Conservation (phyloP, 139 green algal species). For the Chloropicon primus region DNA sequence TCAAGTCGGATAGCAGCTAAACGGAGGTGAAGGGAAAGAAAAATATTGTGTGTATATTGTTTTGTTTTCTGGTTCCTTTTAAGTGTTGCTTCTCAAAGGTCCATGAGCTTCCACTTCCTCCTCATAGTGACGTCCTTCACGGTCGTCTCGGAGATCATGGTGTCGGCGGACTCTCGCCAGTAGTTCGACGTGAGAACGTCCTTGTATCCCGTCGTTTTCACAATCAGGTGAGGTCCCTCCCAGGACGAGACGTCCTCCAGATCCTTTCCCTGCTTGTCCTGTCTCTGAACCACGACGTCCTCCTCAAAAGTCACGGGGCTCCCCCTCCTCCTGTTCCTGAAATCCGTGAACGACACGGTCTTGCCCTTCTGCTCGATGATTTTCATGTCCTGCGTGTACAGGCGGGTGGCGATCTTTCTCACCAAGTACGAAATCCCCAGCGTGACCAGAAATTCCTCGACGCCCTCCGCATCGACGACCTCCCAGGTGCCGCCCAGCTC, state of each 20-base stretch:
- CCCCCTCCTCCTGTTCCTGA: neutral
- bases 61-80: neutral
- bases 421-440: neutral
- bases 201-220: neutral
- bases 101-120: neutral
- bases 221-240: neutral
- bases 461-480: neutral
- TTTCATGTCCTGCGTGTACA: neutral
- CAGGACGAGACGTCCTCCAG: neutral
- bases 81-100: neutral
- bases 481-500: neutral
- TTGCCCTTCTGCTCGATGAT: neutral
- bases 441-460: neutral
- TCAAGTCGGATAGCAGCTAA: too few species aligned
- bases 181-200: neutral
- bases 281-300: neutral
- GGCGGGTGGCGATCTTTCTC: neutral
- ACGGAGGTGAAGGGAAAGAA: too few species aligned
- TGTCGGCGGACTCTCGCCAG: neutral
- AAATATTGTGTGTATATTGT: too few species aligned
- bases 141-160: neutral
- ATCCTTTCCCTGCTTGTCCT: neutral
- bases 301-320: neutral
- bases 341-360: neutral
- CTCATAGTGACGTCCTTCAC: neutral